Conservation (phyloP, 176 grass and related monocot genomes). For the Carex littledalei region DNA sequence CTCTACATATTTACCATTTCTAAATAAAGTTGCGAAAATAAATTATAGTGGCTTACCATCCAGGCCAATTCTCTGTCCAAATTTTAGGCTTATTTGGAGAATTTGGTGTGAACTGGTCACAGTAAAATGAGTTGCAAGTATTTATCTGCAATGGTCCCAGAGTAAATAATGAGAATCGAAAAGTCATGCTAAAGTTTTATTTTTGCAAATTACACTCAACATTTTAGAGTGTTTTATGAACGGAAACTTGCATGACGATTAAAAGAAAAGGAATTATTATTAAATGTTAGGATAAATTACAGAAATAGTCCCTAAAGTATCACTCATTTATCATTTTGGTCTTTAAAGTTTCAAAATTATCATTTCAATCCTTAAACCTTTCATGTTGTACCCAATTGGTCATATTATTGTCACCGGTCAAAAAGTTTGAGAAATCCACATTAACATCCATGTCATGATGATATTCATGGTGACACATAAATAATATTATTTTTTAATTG, state of each 20-base stretch:
- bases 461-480: too few species aligned
- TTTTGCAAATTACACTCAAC: not conserved
- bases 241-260: not conserved
- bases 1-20: not conserved
- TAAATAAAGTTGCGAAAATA: not conserved
- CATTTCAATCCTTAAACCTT: too few species aligned
- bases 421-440: too few species aligned
- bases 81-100: constrained; percentile 87
- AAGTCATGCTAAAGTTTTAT: not conserved
- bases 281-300: too few species aligned
- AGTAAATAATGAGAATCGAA: not conserved
- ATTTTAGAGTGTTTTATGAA: not conserved
- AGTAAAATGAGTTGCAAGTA: constrained; percentile 95
- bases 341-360: too few species aligned
- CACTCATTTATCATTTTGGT: too few species aligned
- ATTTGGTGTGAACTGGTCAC: constrained; percentile 75
- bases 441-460: too few species aligned
- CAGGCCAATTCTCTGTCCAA: constrained; percentile 99
- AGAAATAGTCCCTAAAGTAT: too few species aligned
- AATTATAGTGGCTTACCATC: constrained; percentile 54
- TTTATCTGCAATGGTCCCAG: constrained; percentile 67
- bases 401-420: too few species aligned
- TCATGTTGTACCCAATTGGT: too few species aligned
- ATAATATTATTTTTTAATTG: too few species aligned
- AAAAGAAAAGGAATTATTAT: not conserved